Evolutionary conservation across 257 asterid genomes (phyloP).

Genomic region (Rubia yunnanensis): DNA sequence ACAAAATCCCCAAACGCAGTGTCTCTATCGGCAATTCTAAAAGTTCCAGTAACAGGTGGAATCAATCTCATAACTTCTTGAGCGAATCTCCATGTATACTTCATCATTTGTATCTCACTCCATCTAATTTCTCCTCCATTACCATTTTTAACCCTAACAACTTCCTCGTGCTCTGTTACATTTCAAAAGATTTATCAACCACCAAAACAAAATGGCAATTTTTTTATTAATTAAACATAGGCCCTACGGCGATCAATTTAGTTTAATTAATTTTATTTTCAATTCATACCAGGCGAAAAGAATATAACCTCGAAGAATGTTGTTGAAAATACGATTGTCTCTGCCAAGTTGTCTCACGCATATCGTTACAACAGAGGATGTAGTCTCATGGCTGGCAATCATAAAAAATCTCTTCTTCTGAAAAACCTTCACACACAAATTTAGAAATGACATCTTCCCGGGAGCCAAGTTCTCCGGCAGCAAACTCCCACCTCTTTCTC

Average conservation of each 20-base stretch:
- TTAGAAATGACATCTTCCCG: constrained; percentile 2
- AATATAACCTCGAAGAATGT: neutral
- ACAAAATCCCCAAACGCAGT: neutral
- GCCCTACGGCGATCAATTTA: no score
- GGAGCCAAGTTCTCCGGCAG: neutral
- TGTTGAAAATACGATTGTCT: neutral
- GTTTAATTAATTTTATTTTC: no score
- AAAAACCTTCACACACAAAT: neutral
- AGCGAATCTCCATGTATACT: constrained; percentile 11
- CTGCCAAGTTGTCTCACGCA: constrained; percentile 7
- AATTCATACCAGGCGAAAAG: no score
- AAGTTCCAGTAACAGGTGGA: constrained; percentile 10
- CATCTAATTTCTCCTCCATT: constrained; percentile 9
- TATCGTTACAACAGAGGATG: neutral
- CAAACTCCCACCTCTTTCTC: constrained; percentile 1
- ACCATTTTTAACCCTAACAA: neutral
- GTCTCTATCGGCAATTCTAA: constrained; percentile 3
- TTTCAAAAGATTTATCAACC: neutral
- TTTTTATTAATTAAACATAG: no score
- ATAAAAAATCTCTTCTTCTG: constrained; percentile 4
- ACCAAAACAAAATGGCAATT: no score
- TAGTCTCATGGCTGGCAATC: constrained; percentile 10
- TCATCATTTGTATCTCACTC: constrained; percentile 6
- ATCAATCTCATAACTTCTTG: constrained; percentile 10
- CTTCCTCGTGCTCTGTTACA: constrained; percentile 2